phyloP scores from a whole-genome alignment of 352 stramenopile species.

The Proteromonas lacertae region DNA sequence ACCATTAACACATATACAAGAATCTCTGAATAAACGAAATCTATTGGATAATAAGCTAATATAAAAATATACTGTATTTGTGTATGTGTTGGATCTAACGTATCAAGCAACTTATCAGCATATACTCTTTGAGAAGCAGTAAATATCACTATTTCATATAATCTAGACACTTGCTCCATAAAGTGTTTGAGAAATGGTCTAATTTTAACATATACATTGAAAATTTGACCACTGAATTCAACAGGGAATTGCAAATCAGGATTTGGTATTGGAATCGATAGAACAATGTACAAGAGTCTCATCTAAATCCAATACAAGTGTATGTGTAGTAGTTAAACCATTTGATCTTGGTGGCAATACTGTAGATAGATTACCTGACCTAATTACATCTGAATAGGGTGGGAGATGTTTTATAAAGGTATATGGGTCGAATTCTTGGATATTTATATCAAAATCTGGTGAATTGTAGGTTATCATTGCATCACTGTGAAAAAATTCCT shows the following conservation, averaged over 20 bases:
- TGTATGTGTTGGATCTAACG: conserved; percentile 82
- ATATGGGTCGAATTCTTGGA: too few species aligned
- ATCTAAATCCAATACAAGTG: conserved; percentile 78
- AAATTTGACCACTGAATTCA: conserved; percentile 8
- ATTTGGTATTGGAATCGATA: conserved; percentile 60
- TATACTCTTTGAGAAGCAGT: conserved; percentile 74
- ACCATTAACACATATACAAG: conserved; percentile 70
- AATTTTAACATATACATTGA: conserved; percentile 76
- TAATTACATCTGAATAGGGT: too few species aligned
- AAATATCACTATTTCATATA: conserved; percentile 98
- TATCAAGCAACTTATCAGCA: conserved; percentile 75
- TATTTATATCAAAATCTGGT: too few species aligned
- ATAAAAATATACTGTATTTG: conserved; percentile 28
- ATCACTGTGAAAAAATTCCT: too few species aligned
- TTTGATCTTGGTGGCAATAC: too few species aligned
- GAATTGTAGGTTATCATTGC: too few species aligned
- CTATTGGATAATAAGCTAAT: too few species aligned
- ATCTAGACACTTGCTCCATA: conserved; percentile 38
- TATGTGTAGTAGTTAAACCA: too few species aligned
- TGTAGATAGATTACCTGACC: too few species aligned
- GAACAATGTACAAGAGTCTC: conserved; percentile 96
- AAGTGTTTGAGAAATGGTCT: conserved; percentile 75
- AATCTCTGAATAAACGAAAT: conserved; percentile 66
- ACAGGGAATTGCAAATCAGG: conserved; percentile 78
- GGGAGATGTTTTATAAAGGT: too few species aligned